A percentile compares a stretch with the other conserved stretches of the same genome.
phyloP scores from a whole-genome alignment of 176 grass and related monocot genomes.

The Zea mays region Zm-B73-REFERENCE-NAM-5.0 NC_050097.1:242282501-242283000 shows the following conservation, averaged over 20 bases:
- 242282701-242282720: not conserved
- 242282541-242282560: too few species aligned
- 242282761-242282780: not conserved
- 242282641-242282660: not conserved
- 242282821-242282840: not conserved
- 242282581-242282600: not conserved
- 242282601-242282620: too few species aligned
- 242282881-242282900: not conserved
- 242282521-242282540: too few species aligned
- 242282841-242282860: not conserved
- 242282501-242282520: too few species aligned
- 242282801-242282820: not conserved
- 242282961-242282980: not conserved
- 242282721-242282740: not conserved
- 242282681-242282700: not conserved
- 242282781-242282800: not conserved
- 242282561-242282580: too few species aligned
- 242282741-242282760: not conserved
- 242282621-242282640: too few species aligned
- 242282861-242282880: not conserved
- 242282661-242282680: not conserved
- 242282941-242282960: not conserved
- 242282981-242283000: not conserved
- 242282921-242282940: not conserved
- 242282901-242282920: not conserved